Conservation (phyloP, 768 basidiomycete species). For the Phylloporus sp. region DNA sequence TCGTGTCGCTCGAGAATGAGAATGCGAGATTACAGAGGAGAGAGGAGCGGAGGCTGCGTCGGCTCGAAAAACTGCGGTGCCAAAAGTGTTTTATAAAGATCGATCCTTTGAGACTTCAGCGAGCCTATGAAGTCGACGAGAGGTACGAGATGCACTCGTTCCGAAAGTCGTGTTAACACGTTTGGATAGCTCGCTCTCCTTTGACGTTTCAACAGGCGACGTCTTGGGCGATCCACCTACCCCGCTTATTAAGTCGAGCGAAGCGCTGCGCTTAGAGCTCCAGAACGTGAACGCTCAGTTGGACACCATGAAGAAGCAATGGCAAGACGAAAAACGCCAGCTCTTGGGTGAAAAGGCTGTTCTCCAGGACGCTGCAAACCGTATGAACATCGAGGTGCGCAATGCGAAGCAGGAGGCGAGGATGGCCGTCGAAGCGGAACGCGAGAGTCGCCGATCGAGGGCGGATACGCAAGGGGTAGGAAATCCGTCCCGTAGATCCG, state of each 20-base stretch:
- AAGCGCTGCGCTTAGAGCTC: conserved; percentile 56
- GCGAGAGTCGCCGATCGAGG: conserved; percentile 43
- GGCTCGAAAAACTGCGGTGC: conserved; percentile 60
- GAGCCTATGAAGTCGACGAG: conserved; percentile 47
- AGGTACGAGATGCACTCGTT: conserved; percentile 40
- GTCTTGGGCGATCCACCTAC: conserved; percentile 59
- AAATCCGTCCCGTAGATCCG: background rate
- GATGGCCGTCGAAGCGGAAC: conserved; percentile 50
- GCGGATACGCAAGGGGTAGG: conserved; percentile 53
- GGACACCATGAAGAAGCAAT: conserved; percentile 57
- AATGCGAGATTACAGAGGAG: conserved; percentile 56
- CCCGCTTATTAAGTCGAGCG: conserved; percentile 62
- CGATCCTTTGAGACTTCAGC: conserved; percentile 42
- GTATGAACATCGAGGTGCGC: conserved; percentile 58
- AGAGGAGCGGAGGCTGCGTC: conserved; percentile 62
- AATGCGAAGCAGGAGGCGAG: conserved; percentile 53
- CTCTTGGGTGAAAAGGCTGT: conserved; percentile 67
- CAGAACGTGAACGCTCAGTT: conserved; percentile 60
- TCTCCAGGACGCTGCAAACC: conserved; percentile 65
- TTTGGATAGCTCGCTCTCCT: conserved; percentile 38
- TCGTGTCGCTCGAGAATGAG: conserved; percentile 60
- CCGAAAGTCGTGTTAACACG: conserved; percentile 5
- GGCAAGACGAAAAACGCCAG: conserved; percentile 61
- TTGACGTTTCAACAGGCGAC: conserved; percentile 45
- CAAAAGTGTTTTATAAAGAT: conserved; percentile 64